Base-by-base conservation (phyloP, 768 basidiomycete genomes). In the Botryobasidium botryosum region DNA sequence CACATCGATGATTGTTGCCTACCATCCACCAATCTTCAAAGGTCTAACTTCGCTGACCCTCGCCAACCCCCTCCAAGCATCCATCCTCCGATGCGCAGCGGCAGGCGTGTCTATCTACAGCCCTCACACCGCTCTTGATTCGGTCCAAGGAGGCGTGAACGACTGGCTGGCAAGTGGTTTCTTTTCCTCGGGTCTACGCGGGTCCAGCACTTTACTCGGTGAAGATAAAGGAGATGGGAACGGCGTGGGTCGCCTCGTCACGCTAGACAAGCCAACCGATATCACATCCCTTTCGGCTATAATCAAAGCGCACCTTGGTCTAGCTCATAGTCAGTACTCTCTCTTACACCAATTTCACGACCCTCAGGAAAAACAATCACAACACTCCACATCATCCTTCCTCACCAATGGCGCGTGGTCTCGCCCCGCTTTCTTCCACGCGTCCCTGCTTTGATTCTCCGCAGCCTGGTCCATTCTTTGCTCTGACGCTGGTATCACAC, bases 51-150 rank as follows among this genome's bases (percentile, higher is more conserved):
- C 85, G 23, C 50, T 97, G 49, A 90, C 83, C 0, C 70, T 91
- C 45, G 58, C 72, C 32, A 79, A 79, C 50, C 73, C 87, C 0
- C 65, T 96, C 6, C 88, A 92, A 62, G 59, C 71, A 2, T 81
- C 79, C 3, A 68, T 97, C 20, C 70, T 97, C 4, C 70, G 66
- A 45, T 85, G 90, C 50, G 77, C 79, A 0, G 78, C 84, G 1
- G 68, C 74, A 10, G 90, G 90, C 1, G 78, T 96, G 45, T 81
- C 79, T 1, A 70, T 96, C 4, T 92, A 83, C 63, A 71, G 71
- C 32, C 87, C 92, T 2, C 92, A 97, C 62, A 86, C 83, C 0
- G 74, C 86, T 0, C 69, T 94, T 15, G 92, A 97, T 62, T 69
- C 69, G n/a, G 75, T 83, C 1, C 69, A 72, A 53, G 82, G 73